Evolutionary conservation across 2,329 filamentous ascomycete species (phyloP).

Genomic region (Aspergillus sp.): DNA sequence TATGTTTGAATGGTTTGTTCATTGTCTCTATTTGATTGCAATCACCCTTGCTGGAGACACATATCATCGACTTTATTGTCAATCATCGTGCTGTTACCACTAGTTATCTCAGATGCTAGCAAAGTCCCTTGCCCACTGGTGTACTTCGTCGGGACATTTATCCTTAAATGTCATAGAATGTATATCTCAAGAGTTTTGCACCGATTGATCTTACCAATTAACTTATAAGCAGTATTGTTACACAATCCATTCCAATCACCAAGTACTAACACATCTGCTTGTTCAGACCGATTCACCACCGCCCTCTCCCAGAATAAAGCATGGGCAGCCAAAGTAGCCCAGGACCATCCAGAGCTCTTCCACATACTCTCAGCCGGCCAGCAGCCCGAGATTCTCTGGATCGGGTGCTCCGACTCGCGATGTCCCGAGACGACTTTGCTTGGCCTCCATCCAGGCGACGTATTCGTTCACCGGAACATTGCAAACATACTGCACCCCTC

Average conservation of each 20-base stretch:
- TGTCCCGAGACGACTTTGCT: slow-evolving; percentile 81
- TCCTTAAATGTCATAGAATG: too few species aligned
- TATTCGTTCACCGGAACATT: slow-evolving; percentile 90
- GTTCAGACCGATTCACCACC: slow-evolving; percentile 59
- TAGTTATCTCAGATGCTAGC: too few species aligned
- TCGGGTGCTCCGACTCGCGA: slow-evolving; percentile 83
- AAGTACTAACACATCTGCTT: slow-evolving; percentile 12
- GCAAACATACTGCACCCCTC: slow-evolving; percentile 76
- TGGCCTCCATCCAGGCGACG: slow-evolving; percentile 75
- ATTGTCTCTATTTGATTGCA: too few species aligned
- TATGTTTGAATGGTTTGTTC: too few species aligned
- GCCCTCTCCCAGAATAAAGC: slow-evolving; percentile 68
- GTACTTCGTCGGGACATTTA: too few species aligned
- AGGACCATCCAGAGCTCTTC: slow-evolving; percentile 71
- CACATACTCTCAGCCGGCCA: slow-evolving; percentile 66
- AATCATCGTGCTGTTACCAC: too few species aligned
- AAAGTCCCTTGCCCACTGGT: too few species aligned
- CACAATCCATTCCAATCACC: background rate
- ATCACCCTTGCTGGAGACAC: too few species aligned
- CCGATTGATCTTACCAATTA: too few species aligned
- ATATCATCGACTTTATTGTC: too few species aligned
- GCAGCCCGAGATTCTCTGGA: slow-evolving; percentile 66
- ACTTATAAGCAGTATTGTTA: background rate
- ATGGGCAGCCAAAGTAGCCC: slow-evolving; percentile 66
- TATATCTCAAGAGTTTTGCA: too few species aligned